Percentiles rank a stretch among this genome's conserved stretches.
These are phyloP conservation scores for Rhodotorula paludigena DNA, from an alignment of 768 basidiomycete genomes.

Conservation along the genomic window DNA sequence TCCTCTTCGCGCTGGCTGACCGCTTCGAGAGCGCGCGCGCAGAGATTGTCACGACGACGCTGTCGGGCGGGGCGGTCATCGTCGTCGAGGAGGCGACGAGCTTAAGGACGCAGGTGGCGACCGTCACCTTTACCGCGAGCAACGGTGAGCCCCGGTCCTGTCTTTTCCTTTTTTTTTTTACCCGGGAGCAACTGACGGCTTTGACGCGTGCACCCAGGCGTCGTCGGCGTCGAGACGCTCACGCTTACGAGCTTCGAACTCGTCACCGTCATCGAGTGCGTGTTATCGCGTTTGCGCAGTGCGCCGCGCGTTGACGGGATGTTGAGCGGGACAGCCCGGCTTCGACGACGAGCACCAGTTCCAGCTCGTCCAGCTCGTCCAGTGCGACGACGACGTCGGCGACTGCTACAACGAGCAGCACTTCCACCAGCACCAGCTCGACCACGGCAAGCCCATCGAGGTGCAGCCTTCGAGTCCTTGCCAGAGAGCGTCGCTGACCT, in stretches of 20 bases:
- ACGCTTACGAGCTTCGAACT: constrained; percentile 6
- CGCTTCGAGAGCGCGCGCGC: too few relatives aligned
- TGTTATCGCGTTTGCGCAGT: too few relatives aligned
- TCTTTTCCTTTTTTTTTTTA: not conserved
- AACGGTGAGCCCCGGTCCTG: not conserved
- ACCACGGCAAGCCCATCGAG: not conserved
- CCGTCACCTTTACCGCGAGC: not conserved
- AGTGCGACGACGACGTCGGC: not conserved
- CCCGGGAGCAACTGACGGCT: too few relatives aligned
- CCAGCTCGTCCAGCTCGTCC: not conserved
- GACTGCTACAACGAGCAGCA: not conserved
- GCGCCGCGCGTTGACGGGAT: too few relatives aligned
- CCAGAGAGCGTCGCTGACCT: too few relatives aligned
- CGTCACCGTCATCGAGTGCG: constrained; percentile 3
- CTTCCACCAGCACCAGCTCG: not conserved
- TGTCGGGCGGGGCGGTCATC: not conserved
- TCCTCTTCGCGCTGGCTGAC: not conserved
- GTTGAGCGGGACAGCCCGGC: too few relatives aligned
- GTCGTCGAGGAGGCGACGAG: not conserved
- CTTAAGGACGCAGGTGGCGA: not conserved
- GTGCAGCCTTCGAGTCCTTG: too few relatives aligned
- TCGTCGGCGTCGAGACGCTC: not conserved
- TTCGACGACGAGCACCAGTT: not conserved
- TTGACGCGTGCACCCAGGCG: too few relatives aligned
- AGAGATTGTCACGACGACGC: constrained; percentile 1